Base-by-base conservation (phyloP, 768 basidiomycete genomes). In the Suillus sp. region DNA sequence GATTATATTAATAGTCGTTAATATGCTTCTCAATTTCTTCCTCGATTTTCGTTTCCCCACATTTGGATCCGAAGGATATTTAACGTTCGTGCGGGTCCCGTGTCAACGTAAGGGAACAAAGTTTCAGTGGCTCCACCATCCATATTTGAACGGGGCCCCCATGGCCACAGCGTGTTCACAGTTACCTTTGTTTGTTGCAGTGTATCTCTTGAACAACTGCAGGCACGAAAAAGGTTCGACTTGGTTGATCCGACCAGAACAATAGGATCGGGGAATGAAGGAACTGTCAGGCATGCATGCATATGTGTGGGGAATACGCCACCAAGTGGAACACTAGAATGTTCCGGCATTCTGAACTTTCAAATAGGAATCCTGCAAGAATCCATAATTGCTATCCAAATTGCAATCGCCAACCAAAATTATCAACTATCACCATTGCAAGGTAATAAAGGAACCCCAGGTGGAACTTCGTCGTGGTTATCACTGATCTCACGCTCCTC, bases 191-290 rank as follows among this genome's bases (percentile, higher is more conserved):
- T 48, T 48, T 48, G 45, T 47, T 47, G n/a, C 11, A 18, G 5
- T 43, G 11, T 22, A 35, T 50, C 27, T 50, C n/a, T n/a, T n/a
- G 16, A 50, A 30, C 48, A 3, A 18, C 48, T 8, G 8, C 10
- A 32, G 32, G 50, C 30, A 32, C 51, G 51, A 30, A 3, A 45
- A 30, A 16, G 30, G 50, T 11, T 30, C 8, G 20, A 20, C 18
- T 16, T 27, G 27, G 9, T 51, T 53, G 30, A 53, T 53, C 30
- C 30, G 34, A 30, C 32, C 32, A 61, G 11, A 59, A 61, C 56
- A 61, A 61, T 38, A 35, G 55, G 20, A 59, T 57, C 53, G 35
- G 60, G 35, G 20, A 61, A 61, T 61, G 60, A 27, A 61, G 32
- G 51, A 59, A 14, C 14, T 57, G 37, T 27, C 37, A 27, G 25